A percentile compares a stretch with the other conserved stretches of the same genome.
Evolutionary conservation across 73 alveolate genomes (phyloP).

Genomic region (Symbiodinium pilosum): DNA sequence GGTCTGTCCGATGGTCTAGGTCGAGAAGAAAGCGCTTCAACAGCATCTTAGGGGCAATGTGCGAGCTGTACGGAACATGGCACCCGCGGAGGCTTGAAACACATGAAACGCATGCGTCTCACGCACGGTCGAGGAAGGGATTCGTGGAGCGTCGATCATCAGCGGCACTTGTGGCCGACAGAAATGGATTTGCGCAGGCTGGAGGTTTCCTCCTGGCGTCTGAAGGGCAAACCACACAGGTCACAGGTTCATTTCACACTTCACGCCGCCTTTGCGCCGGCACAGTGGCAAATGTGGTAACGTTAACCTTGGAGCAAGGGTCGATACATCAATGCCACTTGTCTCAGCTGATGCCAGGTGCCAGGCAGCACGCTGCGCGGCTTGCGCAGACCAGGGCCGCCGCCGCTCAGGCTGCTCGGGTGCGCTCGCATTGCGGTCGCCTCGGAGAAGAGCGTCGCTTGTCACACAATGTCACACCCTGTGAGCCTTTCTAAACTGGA

Average conservation of each 20-base stretch:
- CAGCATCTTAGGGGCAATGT: too few relatives aligned
- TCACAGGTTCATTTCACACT: background rate
- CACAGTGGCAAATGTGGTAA: background rate
- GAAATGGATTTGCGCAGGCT: background rate
- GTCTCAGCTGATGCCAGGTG: too few relatives aligned
- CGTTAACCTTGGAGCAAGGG: too few relatives aligned
- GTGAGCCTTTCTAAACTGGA: too few relatives aligned
- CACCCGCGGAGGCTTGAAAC: too few relatives aligned
- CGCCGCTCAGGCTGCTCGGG: background rate
- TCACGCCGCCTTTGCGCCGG: background rate
- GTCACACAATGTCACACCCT: too few relatives aligned
- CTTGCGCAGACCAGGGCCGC: background rate
- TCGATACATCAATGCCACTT: too few relatives aligned
- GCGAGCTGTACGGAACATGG: too few relatives aligned
- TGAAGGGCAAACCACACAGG: background rate
- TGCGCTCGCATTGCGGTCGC: background rate
- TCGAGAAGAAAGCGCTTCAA: too few relatives aligned
- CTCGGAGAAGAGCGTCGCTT: background rate
- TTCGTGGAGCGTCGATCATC: background rate
- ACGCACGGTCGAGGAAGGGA: background rate
- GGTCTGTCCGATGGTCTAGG: too few relatives aligned
- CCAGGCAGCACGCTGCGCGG: background rate
- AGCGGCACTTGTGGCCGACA: slow-evolving; percentile 3
- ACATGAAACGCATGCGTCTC: too few relatives aligned
- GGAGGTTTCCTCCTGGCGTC: background rate